Base-by-base conservation (phyloP, 2,329 filamentous ascomycete species). In the Apiospora sp. region DNA sequence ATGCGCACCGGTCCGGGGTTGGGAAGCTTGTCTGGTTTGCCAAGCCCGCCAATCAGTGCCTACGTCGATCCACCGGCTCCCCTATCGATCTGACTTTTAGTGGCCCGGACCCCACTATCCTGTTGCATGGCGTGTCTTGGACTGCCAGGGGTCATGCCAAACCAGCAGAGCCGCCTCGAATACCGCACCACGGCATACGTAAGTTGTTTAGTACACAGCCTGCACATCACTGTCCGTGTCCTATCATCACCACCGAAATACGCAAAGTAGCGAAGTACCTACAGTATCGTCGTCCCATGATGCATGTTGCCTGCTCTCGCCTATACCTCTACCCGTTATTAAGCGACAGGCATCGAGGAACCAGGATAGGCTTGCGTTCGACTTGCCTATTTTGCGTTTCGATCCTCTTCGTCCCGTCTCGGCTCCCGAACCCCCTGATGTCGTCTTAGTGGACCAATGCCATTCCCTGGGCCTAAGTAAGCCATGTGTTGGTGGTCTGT, bases 61-160 rank as follows among this genome's bases (percentile, higher is more conserved):
- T 41, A 13, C 19, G 19, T 34, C 34, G 34, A 64, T 61, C 54
- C 54, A 61, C 51, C 51, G 51, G 51, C 27, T 30, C 51, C 51
- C 54, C 54, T 61, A 61, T 61, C 54, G 54, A 61, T 64, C 58
- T 34, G 54, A 16, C 22, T n/a, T 41, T 64, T 64, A 41, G 58
- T 64, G 58, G 58, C 7, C 10, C 30, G 19, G 10, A 41, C 58
- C 58, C 58, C 34, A 41, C 34, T 41, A 64, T 64, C 58, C 58
- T 64, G 58, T 64, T 64, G 58, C 58, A 64, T 64, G 58, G 58
- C 58, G 58, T 64, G 58, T 64, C 58, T 64, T 64, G 58, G 58
- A 41, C 58, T 64, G 58, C 34, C 58, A 41, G 58, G 58, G 58
- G 34, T 64, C 22, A 30, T 49, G 46, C 19, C 46, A n/a, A 49